Percentiles rank a stretch among this genome's conserved stretches.
Evolutionary conservation across 2,329 filamentous ascomycete species (phyloP).

Genomic region (Simplicillium sp.): DNA sequence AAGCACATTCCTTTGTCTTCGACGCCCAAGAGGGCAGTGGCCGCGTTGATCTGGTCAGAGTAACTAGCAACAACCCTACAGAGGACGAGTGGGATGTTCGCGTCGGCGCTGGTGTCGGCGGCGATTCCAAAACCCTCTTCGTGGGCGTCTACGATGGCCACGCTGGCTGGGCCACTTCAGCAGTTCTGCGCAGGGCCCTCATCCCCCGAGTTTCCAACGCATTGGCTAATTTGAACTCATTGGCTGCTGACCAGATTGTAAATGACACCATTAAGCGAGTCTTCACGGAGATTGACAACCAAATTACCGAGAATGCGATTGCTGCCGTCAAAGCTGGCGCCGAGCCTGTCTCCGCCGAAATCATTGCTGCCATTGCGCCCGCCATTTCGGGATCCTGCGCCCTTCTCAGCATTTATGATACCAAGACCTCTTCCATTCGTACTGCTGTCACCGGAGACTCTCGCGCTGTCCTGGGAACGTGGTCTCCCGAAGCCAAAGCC

Average conservation of each 20-base stretch:
- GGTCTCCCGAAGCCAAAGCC: conserved; percentile 26
- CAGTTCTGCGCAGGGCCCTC: conserved; percentile 27
- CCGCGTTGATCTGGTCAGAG: conserved; percentile 21
- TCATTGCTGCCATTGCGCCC: conserved; percentile 22
- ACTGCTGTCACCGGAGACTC: conserved; percentile 62
- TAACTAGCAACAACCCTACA: conserved; percentile 24
- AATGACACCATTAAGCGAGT: conserved; percentile 45
- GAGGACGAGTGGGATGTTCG: conserved; percentile 26
- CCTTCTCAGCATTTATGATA: conserved; percentile 53
- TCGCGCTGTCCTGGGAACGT: conserved; percentile 50
- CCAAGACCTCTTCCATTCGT: conserved; percentile 38
- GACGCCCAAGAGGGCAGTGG: conserved; percentile 14
- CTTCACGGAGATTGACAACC: conserved; percentile 48
- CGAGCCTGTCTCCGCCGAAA: conserved; percentile 17
- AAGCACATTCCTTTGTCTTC: conserved; percentile 19
- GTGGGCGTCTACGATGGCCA: conserved; percentile 40
- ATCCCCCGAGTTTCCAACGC: conserved; percentile 30
- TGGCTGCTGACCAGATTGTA: conserved; percentile 33
- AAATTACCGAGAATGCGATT: conserved; percentile 33
- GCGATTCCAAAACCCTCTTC: conserved; percentile 15
- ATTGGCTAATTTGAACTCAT: conserved; percentile 18
- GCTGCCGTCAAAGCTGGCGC: conserved; percentile 17
- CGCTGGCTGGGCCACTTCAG: conserved; percentile 32
- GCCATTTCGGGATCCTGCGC: conserved; percentile 50
- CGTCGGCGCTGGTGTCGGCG: conserved; percentile 18